Percentiles rank a stretch among this genome's conserved stretches.
phyloP scores from a whole-genome alignment of 495 filamentous ascomycete species.

The Xylaria castorea region DNA sequence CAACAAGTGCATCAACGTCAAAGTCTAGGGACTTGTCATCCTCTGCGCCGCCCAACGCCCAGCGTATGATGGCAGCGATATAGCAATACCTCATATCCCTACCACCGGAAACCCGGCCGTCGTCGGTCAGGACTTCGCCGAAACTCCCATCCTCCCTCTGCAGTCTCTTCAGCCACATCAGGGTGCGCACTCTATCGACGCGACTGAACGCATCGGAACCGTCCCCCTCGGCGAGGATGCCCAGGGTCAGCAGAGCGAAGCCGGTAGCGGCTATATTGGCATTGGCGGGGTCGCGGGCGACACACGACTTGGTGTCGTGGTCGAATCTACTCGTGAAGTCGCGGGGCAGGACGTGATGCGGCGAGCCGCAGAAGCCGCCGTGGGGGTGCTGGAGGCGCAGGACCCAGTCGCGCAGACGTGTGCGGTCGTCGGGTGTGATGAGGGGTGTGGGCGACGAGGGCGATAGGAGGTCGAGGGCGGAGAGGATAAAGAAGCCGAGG shows the following conservation, averaged over 20 bases:
- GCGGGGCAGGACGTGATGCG: conserved; percentile 54
- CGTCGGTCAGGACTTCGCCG: conserved; percentile 74
- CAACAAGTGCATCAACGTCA: conserved; percentile 69
- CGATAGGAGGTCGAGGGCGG: conserved; percentile 53
- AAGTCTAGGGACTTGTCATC: conserved; percentile 70
- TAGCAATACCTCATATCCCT: conserved; percentile 89
- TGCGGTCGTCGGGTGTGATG: conserved; percentile 45
- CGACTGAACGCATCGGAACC: conserved; percentile 51
- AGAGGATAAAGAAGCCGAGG: conserved; percentile 80
- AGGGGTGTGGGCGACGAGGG: conserved; percentile 37
- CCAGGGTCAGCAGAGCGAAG: conserved; percentile 80
- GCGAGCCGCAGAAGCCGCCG: conserved; percentile 78
- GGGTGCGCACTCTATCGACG: conserved; percentile 69
- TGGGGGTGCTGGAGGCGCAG: conserved; percentile 83
- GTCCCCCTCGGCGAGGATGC: conserved; percentile 77
- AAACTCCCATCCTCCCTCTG: conserved; percentile 91
- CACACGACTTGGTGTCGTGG: conserved; percentile 38
- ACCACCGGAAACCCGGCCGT: conserved; percentile 72
- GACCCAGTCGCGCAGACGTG: conserved; percentile 49
- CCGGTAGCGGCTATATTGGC: conserved; percentile 85
- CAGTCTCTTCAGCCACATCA: conserved; percentile 75
- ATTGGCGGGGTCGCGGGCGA: conserved; percentile 70
- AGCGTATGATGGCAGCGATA: conserved; percentile 78
- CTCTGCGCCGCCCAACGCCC: conserved; percentile 74
- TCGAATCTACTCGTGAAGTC: conserved; percentile 45